phyloP scores from a whole-genome alignment of 129 eudicot genomes.

The Tanacetum coccineum region DNA sequence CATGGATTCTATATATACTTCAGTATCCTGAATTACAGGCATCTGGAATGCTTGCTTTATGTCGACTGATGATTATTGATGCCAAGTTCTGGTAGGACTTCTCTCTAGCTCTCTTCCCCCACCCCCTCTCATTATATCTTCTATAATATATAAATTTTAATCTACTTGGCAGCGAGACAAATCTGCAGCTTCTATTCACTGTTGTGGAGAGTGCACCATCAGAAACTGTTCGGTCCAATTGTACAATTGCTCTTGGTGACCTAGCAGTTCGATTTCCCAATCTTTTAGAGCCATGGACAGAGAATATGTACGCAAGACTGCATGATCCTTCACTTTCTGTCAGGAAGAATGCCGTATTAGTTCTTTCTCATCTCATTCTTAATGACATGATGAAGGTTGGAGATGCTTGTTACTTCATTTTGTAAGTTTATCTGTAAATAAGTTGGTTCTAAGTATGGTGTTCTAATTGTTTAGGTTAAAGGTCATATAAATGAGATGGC shows the following conservation, averaged over 20 bases:
- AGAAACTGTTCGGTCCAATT: constrained; percentile 92
- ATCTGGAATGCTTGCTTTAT: constrained; percentile 95
- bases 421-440: not conserved
- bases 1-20: constrained; percentile 30
- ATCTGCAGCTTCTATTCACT: constrained; percentile 92
- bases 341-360: constrained; percentile 92
- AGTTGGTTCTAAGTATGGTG: constrained; percentile 20
- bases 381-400: constrained; percentile 99
- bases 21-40: constrained; percentile 92
- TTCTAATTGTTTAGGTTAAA: constrained; percentile 53
- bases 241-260: constrained; percentile 97
- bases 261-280: constrained; percentile 96
- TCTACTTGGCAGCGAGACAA: constrained; percentile 61
- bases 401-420: constrained; percentile 21
- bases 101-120: not conserved
- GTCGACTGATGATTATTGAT: constrained; percentile 89
- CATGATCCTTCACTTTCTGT: constrained; percentile 82
- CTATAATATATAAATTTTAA: constrained; percentile 4
- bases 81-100: constrained; percentile 73
- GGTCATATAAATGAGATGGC: constrained; percentile 97
- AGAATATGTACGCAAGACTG: constrained; percentile 81
- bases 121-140: not conserved
- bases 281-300: constrained; percentile 97
- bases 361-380: constrained; percentile 93
- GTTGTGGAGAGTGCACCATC: constrained; percentile 94